Evolutionary conservation across 2,329 filamentous ascomycete genomes (phyloP).

Genomic region (Ophiostoma sp.): DNA sequence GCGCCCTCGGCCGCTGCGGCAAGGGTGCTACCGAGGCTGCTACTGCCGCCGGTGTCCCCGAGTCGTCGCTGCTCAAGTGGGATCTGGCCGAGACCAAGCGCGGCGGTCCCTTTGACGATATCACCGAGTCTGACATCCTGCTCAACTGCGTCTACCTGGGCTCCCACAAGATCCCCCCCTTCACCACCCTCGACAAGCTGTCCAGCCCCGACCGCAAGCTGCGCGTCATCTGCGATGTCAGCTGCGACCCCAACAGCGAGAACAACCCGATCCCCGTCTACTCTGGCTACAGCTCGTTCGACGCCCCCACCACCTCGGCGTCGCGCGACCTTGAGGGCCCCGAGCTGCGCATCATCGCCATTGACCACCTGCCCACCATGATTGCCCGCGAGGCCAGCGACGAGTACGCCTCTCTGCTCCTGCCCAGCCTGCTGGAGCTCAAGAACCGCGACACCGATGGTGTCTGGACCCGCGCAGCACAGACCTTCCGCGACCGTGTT

Average conservation of each 20-base stretch:
- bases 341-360: constrained; percentile 74
- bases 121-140: constrained; percentile 69
- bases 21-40: constrained; percentile 78
- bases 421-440: constrained; percentile 71
- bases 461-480: constrained; percentile 83
- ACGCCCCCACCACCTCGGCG: constrained; percentile 74
- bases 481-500: constrained; percentile 79
- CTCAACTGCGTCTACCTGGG: constrained; percentile 84
- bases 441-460: constrained; percentile 66
- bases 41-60: constrained; percentile 64
- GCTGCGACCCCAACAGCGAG: constrained; percentile 67
- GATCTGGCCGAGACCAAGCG: constrained; percentile 75
- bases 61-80: constrained; percentile 60
- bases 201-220: constrained; percentile 64
- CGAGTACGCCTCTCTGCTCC: constrained; percentile 69
- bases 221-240: constrained; percentile 74
- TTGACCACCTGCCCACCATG: constrained; percentile 78
- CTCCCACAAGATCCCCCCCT: constrained; percentile 65
- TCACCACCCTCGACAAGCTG: constrained; percentile 68
- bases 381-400: constrained; percentile 83
- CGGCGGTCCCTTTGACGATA: constrained; percentile 73
- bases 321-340: constrained; percentile 44
- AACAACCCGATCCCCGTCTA: constrained; percentile 67
- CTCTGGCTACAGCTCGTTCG: constrained; percentile 77
- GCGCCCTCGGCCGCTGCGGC: constrained; percentile 77